These are phyloP conservation scores for Nannochloropsis gaditana DNA, from an alignment of 108 stramenopile genomes.

Conservation along the genomic window DNA sequence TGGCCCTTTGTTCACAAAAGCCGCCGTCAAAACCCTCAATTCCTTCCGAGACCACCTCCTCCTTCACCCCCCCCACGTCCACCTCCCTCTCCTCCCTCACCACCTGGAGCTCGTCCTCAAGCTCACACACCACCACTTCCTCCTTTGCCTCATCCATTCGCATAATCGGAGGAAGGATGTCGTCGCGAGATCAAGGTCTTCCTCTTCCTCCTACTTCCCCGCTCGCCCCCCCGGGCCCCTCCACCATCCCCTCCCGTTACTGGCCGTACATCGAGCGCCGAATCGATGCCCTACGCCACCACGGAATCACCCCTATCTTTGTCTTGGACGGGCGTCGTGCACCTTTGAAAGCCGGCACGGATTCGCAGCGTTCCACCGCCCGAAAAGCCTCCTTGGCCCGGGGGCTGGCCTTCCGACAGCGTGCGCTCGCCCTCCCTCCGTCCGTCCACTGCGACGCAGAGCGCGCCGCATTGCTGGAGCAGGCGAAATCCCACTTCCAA, in stretches of 20 bases:
- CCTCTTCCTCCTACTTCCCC: neutral
- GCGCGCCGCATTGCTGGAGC: conserved; percentile 34
- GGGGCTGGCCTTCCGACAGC: conserved; percentile 26
- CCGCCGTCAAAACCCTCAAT: neutral
- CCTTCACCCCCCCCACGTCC: neutral
- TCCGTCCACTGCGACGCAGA: conserved; percentile 14
- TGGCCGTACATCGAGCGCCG: conserved; percentile 25
- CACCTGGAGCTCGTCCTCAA: too few species aligned
- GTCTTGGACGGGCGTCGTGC: conserved; percentile 48
- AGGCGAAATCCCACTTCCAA: conserved; percentile 47
- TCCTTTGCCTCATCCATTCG: neutral
- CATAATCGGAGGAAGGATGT: too few species aligned
- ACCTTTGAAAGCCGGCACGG: conserved; percentile 45
- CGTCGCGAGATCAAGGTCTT: too few species aligned
- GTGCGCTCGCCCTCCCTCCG: conserved; percentile 18
- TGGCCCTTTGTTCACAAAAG: neutral
- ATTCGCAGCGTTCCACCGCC: conserved; percentile 28
- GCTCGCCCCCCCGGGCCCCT: neutral
- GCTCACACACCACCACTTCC: neutral
- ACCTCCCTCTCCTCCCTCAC: neutral
- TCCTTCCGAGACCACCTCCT: neutral
- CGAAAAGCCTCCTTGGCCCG: conserved; percentile 35
- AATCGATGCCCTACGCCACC: conserved; percentile 37
- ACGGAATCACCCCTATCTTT: conserved; percentile 45
- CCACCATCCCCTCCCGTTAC: neutral